phyloP scores from a whole-genome alignment of 192 early-diverging fungal genomes.

The Physocladia obscura region DNA sequence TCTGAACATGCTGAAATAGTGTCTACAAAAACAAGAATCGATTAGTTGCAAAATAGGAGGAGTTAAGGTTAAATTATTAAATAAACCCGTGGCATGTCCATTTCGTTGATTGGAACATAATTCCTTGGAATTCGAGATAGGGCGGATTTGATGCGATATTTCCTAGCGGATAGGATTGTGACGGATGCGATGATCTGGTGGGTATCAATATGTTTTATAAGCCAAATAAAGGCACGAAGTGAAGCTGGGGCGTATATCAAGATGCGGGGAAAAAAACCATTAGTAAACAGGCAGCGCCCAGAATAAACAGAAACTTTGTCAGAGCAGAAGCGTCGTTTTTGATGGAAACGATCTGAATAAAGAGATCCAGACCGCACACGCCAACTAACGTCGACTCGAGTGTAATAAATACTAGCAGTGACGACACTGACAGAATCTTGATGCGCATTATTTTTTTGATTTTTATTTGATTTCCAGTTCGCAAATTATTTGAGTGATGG shows the following conservation, averaged over 20 bases:
- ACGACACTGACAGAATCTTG: constrained; percentile 18
- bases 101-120: not conserved
- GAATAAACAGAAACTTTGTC: constrained; percentile 12
- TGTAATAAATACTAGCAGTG: not conserved
- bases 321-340: not conserved
- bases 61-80: not conserved
- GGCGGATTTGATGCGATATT: not conserved
- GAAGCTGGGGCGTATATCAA: not conserved
- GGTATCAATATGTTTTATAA: too few relatives aligned
- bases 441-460: too few relatives aligned
- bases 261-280: not conserved
- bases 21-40: not conserved
- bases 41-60: not conserved
- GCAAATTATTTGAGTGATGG: too few relatives aligned
- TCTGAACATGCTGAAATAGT: not conserved
- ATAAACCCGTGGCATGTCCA: constrained; percentile 6
- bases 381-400: constrained; percentile 1
- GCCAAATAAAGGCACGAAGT: too few relatives aligned
- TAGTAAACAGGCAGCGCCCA: not conserved
- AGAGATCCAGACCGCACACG: constrained; percentile 23
- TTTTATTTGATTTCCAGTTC: too few relatives aligned
- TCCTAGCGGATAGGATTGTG: constrained; percentile 3
- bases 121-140: not conserved
- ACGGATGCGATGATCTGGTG: constrained; percentile 10
- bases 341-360: constrained; percentile 17